Percentiles rank a stretch among this genome's conserved stretches.
Conservation (phyloP, 2,329 filamentous ascomycete species). For the Botrytis fragariae region DNA sequence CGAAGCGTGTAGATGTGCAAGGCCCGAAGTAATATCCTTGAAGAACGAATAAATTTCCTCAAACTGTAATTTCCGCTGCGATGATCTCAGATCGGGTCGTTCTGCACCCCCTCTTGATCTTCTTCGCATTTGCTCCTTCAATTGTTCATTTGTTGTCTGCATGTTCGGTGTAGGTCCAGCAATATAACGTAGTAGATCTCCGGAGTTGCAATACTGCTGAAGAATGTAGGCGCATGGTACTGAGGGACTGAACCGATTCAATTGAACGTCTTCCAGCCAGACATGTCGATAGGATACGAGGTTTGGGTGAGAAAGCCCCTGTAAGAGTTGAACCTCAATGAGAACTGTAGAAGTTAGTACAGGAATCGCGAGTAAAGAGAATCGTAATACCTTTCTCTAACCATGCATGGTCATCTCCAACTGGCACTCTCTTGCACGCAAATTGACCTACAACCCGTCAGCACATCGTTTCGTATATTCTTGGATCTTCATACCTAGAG, state of each 20-base stretch:
- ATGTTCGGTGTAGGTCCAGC: slow-evolving; percentile 63
- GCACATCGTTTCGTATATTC: not conserved
- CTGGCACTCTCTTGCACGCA: slow-evolving; percentile 94
- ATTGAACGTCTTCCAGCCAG: slow-evolving; percentile 86
- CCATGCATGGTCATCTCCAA: slow-evolving; percentile 93
- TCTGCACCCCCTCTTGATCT: slow-evolving; percentile 70
- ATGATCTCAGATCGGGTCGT: slow-evolving; percentile 40
- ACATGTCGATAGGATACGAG: slow-evolving; percentile 95
- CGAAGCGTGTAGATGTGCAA: slow-evolving; percentile 84
- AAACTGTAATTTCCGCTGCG: slow-evolving; percentile 54
- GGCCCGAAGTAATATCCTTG: slow-evolving; percentile 86
- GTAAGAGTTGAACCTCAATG: slow-evolving; percentile 87
- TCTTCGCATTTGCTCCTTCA: slow-evolving; percentile 84
- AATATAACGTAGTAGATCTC: slow-evolving; percentile 85
- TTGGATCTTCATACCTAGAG: slow-evolving; percentile 51
- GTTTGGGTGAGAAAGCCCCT: slow-evolving; percentile 89
- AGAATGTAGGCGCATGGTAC: slow-evolving; percentile 96
- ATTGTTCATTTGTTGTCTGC: slow-evolving; percentile 69
- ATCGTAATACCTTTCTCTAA: slow-evolving; percentile 64
- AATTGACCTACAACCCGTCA: slow-evolving; percentile 58
- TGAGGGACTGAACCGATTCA: slow-evolving; percentile 82
- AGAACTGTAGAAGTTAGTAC: slow-evolving; percentile 52
- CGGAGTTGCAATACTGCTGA: slow-evolving; percentile 94
- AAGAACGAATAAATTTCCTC: slow-evolving; percentile 98
- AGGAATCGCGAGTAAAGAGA: not conserved